phyloP scores from a whole-genome alignment of 768 basidiomycete species.

The Lactarius tabidus region DNA sequence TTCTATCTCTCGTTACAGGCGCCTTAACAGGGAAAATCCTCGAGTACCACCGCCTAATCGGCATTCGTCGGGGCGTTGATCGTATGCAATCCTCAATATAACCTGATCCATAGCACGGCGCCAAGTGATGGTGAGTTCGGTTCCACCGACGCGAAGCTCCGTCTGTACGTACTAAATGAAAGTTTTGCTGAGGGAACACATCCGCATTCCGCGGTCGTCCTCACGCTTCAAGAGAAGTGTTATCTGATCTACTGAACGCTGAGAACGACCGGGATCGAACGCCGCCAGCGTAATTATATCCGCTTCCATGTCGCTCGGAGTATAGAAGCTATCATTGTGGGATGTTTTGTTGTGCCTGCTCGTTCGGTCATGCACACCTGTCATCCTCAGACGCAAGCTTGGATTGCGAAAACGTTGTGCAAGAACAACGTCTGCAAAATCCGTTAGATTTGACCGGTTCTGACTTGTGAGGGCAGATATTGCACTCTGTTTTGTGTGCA shows the following conservation, averaged over 20 bases:
- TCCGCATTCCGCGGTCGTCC: not conserved
- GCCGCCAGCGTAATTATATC: not conserved
- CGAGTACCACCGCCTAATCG: not conserved
- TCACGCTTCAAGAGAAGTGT: not conserved
- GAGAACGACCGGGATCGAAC: not conserved
- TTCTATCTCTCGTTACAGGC: not conserved
- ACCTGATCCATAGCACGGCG: not conserved
- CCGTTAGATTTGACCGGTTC: not conserved
- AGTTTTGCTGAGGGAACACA: not conserved
- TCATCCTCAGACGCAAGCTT: not conserved
- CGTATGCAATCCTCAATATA: not conserved
- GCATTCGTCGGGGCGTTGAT: not conserved
- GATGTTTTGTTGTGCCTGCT: not conserved
- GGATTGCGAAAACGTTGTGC: not conserved
- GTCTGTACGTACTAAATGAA: not conserved
- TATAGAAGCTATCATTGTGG: not conserved
- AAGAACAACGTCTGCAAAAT: not conserved
- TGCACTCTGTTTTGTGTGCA: not conserved
- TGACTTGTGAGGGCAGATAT: not conserved
- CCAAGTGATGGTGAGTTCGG: not conserved
- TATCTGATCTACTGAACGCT: not conserved
- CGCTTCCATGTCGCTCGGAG: not conserved
- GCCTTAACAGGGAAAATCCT: not conserved
- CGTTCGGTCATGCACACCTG: not conserved
- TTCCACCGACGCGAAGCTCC: not conserved